Conservation (phyloP, 768 basidiomycete species). For the Omphalotus guepiniiformis region DNA sequence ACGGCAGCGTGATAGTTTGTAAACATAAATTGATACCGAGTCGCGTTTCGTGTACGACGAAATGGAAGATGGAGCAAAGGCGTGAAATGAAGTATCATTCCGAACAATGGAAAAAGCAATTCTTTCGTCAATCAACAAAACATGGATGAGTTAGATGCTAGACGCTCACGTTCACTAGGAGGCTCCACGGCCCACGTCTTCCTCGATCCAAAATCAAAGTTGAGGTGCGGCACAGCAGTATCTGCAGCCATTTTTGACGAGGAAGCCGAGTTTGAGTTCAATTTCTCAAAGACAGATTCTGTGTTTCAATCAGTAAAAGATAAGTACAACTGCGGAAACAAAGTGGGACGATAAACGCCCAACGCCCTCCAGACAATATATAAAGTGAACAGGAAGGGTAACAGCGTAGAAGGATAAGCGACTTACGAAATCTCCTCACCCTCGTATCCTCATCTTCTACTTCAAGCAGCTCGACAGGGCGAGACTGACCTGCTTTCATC, state of each 20-base stretch:
- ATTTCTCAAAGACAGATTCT: slow-evolving; percentile 40
- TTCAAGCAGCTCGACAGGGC: slow-evolving; percentile 35
- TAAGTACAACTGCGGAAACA: too few species aligned
- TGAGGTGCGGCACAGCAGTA: slow-evolving; percentile 2
- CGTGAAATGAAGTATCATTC: neutral
- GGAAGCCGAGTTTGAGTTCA: slow-evolving; percentile 24
- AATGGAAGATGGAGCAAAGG: neutral
- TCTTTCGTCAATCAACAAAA: neutral
- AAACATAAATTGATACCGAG: too few species aligned
- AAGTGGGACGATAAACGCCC: neutral
- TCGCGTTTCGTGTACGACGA: too few species aligned
- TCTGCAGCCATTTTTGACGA: slow-evolving; percentile 8
- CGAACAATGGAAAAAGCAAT: neutral
- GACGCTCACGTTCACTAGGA: slow-evolving; percentile 41
- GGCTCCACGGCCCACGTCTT: slow-evolving; percentile 35
- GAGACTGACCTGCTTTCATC: too few species aligned
- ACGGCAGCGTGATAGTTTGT: slow-evolving; percentile 5
- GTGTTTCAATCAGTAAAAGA: too few species aligned
- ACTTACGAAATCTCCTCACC: slow-evolving; percentile 38
- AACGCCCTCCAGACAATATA: slow-evolving; percentile 6
- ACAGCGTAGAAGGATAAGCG: slow-evolving; percentile 6
- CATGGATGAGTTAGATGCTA: neutral
- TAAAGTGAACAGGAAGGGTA: neutral
- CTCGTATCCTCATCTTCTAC: slow-evolving; percentile 45
- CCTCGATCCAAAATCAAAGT: slow-evolving; percentile 35